phyloP scores from a whole-genome alignment of 2,329 filamentous ascomycete genomes.

The Ceratocystis alfenasii region DNA sequence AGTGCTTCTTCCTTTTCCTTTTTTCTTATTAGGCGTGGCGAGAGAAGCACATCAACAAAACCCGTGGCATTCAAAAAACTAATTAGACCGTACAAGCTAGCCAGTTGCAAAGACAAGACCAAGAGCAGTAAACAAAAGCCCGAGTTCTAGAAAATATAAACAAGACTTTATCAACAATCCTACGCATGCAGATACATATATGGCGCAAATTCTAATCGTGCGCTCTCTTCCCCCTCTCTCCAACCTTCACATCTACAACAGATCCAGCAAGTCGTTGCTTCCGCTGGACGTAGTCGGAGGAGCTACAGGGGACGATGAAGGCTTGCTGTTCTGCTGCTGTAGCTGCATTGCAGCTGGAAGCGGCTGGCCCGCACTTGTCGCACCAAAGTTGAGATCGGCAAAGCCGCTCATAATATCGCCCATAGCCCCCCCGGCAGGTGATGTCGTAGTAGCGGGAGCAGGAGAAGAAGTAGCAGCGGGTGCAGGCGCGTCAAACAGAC shows the following conservation, averaged over 20 bases:
- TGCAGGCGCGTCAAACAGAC: slow-evolving; percentile 57
- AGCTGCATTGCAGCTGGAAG: slow-evolving; percentile 52
- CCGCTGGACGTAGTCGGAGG: slow-evolving; percentile 28
- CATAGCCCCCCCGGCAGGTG: slow-evolving; percentile 42
- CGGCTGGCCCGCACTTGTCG: slow-evolving; percentile 42
- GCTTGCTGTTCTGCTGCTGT: slow-evolving; percentile 29
- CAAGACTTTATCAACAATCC: background rate
- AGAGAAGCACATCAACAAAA: background rate
- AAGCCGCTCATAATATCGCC: slow-evolving; percentile 88
- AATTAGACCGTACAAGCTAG: background rate
- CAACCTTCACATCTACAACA: slow-evolving; percentile 29
- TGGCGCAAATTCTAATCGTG: background rate
- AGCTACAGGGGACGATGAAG: slow-evolving; percentile 25
- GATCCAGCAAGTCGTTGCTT: slow-evolving; percentile 40
- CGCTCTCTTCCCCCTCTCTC: background rate
- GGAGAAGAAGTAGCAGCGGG: slow-evolving; percentile 38
- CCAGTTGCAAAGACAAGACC: background rate
- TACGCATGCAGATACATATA: background rate
- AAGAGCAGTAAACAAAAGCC: background rate
- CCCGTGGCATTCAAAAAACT: background rate
- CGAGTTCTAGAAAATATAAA: background rate
- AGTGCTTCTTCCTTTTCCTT: background rate
- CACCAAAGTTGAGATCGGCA: slow-evolving; percentile 63
- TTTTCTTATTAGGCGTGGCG: background rate
- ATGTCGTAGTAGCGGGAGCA: slow-evolving; percentile 30